Evolutionary conservation across 345 rosid genomes (phyloP).

Genomic region (Citrus inodora): DNA sequence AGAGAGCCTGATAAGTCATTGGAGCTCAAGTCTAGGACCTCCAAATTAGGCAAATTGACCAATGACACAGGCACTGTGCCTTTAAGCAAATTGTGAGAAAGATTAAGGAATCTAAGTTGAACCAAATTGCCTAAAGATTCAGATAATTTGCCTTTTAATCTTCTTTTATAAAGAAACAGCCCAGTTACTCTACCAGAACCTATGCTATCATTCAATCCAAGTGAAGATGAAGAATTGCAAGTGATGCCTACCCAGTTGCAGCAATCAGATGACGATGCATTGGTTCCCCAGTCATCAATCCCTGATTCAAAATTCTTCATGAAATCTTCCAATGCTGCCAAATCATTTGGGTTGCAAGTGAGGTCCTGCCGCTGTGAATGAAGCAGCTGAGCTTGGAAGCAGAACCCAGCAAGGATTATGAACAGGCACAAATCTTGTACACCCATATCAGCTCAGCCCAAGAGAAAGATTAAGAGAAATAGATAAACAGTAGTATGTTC

Average conservation of each 20-base stretch:
- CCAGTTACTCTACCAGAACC: constrained; percentile 39
- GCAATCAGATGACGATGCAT: constrained; percentile 42
- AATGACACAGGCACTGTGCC: constrained; percentile 49
- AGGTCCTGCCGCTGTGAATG: constrained; percentile 29
- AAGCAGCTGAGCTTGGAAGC: constrained; percentile 24
- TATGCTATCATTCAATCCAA: constrained; percentile 17
- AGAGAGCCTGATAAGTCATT: constrained; percentile 49
- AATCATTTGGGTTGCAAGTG: constrained; percentile 51
- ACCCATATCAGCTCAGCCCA: constrained; percentile 38
- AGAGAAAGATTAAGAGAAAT: too few species aligned
- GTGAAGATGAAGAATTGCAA: constrained; percentile 47
- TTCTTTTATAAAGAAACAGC: constrained; percentile 36
- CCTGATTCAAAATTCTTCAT: constrained; percentile 28
- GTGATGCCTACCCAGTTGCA: constrained; percentile 62
- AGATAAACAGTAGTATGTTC: background rate
- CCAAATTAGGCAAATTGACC: constrained; percentile 38
- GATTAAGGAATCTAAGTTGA: constrained; percentile 50
- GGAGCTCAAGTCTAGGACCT: constrained; percentile 53
- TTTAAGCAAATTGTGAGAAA: constrained; percentile 50
- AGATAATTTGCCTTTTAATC: constrained; percentile 44
- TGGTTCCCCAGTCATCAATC: constrained; percentile 40
- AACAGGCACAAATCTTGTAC: constrained; percentile 31
- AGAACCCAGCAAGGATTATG: constrained; percentile 30
- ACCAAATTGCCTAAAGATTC: constrained; percentile 46
- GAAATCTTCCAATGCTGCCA: constrained; percentile 45